Percentiles rank a stretch among this genome's conserved stretches.
phyloP scores from a whole-genome alignment of 805 yeast genomes.

The Schizosaccharomyces osmophilus region DNA sequence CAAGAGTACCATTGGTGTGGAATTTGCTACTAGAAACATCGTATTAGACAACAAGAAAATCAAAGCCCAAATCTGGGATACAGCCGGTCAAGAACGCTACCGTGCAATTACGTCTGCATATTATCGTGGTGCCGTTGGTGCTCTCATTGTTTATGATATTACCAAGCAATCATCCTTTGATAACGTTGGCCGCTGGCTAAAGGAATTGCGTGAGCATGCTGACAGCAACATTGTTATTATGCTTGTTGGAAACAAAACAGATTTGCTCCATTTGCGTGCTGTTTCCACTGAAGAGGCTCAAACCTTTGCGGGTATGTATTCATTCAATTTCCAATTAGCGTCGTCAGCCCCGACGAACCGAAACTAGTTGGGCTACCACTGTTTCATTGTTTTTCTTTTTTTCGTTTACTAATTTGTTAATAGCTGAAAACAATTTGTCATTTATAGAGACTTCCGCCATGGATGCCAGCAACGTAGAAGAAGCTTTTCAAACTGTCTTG shows the following conservation, averaged over 20 bases:
- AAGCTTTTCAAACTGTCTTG: conserved; percentile 76
- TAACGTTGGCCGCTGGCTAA: conserved; percentile 79
- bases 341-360: too few species aligned
- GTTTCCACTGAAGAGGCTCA: conserved; percentile 96
- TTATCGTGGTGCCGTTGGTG: conserved; percentile 96
- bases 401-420: conserved; percentile 3
- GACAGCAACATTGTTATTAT: conserved; percentile 91
- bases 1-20: conserved; percentile 94
- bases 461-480: conserved; percentile 81
- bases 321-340: neutral
- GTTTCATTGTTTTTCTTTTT: neutral
- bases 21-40: conserved; percentile 71
- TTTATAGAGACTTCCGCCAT: conserved; percentile 93
- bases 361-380: neutral
- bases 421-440: conserved; percentile 58
- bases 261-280: conserved; percentile 76
- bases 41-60: conserved; percentile 89
- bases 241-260: conserved; percentile 91
- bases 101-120: conserved; percentile 94
- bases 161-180: conserved; percentile 76
- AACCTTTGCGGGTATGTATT: conserved; percentile 33
- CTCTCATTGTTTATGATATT: conserved; percentile 82
- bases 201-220: conserved; percentile 87
- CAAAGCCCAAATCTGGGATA: conserved; percentile 96
- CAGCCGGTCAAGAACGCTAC: conserved; percentile 97